Evolutionary conservation across 2,329 filamentous ascomycete genomes (phyloP), one percentile per base, ranked within the genome.

Genomic region (Talaromyces sp.): DNA sequence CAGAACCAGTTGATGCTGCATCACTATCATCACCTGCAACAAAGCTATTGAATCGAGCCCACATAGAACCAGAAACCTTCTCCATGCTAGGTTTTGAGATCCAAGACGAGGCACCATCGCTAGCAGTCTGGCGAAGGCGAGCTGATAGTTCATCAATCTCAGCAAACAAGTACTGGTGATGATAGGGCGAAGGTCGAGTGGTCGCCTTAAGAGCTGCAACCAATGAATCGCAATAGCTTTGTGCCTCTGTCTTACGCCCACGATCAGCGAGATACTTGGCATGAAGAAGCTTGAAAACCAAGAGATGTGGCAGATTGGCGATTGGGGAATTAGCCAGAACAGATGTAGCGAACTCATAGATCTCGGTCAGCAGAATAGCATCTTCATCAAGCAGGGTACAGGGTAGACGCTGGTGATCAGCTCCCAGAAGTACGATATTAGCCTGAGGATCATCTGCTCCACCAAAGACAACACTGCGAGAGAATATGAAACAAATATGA

Each of bases 21-120:
- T 91, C 88, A 47, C 84, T 84, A 49, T 97, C 93, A 54, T 97
- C 93, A 13, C 94, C 95, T 47, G 89, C 86, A 55, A 99, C 91
- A 67, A 99, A 99, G 66, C 91, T 97, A 75, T 92, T 97, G 75
- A 99, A 97, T 54, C 89, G 91, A 59, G 86, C 91, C 83, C 91
- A 92, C 69, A 97, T 85, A 30, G 89, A 91, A 56, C 89, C 91
- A 2, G 92, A 94, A 0, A 97, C 91, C 73, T 95, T 96, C 72
- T 95, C 92, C 83, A 97, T 95, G 71, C 86, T 97, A 6, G 93
- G 91, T 71, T 94, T 96, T 1, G 91, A 88, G 47, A 99, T 94
- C 90, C 93, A 96, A 2, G 91, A 93, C 17, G 85, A 86, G 6
- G 86, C 87, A 50, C 84, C 86, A 61, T 94, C 91, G 67, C 88